Evolutionary conservation across 495 filamentous ascomycete species (phyloP).

Genomic region (Aspergillus homomorphus): DNA sequence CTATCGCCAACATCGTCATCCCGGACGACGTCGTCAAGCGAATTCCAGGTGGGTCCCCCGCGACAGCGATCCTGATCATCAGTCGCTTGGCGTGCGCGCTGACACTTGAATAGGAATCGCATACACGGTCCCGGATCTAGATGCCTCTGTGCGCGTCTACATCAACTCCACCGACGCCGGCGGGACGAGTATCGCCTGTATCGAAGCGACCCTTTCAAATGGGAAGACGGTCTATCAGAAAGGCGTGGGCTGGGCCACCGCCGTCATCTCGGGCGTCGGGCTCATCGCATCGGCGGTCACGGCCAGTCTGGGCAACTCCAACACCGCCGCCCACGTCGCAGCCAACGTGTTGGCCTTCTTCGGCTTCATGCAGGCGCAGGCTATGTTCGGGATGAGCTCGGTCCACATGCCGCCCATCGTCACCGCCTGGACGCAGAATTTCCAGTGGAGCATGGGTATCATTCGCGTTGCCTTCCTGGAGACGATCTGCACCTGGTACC

Average conservation of each 20-base stretch:
- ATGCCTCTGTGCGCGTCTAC: constrained; percentile 77
- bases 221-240: constrained; percentile 86
- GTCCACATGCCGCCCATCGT: constrained; percentile 85
- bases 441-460: constrained; percentile 97
- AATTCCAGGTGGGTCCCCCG: constrained; percentile 54
- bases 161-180: constrained; percentile 63
- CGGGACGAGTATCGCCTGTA: constrained; percentile 67
- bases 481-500: constrained; percentile 88
- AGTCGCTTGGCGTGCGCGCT: neutral
- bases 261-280: constrained; percentile 77
- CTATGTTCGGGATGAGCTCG: constrained; percentile 82
- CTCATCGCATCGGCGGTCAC: constrained; percentile 76
- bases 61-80: no score
- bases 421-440: constrained; percentile 92
- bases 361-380: constrained; percentile 92
- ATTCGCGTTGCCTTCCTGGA: constrained; percentile 84
- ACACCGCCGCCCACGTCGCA: constrained; percentile 91
- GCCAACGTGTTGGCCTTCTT: constrained; percentile 88
- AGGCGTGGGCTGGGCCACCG: constrained; percentile 85
- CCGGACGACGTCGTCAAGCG: constrained; percentile 50
- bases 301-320: constrained; percentile 80
- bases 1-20: constrained; percentile 62
- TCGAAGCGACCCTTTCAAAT: constrained; percentile 86
- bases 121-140: constrained; percentile 88
- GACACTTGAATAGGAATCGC: constrained; percentile 56